phyloP scores from a whole-genome alignment of 306 rosid genomes.

The Prinsepia uniflora region DNA sequence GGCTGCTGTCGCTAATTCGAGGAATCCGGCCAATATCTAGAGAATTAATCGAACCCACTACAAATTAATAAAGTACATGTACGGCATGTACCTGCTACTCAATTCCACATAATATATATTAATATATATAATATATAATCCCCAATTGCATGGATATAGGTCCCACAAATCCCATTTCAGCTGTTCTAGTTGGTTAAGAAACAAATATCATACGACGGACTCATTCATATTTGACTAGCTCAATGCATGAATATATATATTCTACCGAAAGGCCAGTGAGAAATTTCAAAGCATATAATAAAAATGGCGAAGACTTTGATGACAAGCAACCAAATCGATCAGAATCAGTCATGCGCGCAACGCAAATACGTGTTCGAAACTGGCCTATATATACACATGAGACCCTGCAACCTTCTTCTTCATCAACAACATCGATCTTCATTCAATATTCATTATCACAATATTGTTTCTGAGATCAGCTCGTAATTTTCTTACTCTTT shows the following conservation, averaged over 20 bases:
- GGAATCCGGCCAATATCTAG: too few species aligned
- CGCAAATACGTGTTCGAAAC: not conserved
- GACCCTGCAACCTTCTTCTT: not conserved
- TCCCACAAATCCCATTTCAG: not conserved
- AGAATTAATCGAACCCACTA: too few species aligned
- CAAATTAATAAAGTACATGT: too few species aligned
- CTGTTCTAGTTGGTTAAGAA: not conserved
- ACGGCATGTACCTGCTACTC: too few species aligned
- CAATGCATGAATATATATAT: not conserved
- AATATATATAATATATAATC: not conserved
- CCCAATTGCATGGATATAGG: not conserved
- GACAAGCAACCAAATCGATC: not conserved
- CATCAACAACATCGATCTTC: too few species aligned
- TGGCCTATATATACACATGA: slow-evolving; percentile 13
- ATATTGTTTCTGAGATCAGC: too few species aligned
- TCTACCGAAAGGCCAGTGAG: not conserved
- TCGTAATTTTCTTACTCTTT: too few species aligned
- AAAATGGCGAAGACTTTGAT: too few species aligned
- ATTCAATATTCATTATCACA: too few species aligned
- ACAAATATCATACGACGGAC: not conserved
- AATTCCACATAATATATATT: too few species aligned
- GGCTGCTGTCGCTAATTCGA: too few species aligned
- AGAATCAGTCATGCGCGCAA: slow-evolving; percentile 1
- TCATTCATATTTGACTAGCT: not conserved
- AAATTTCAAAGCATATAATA: not conserved